Percentiles rank a stretch among this genome's conserved stretches.
These are phyloP conservation scores for Cercospora sp. DNA, from an alignment of 2,329 filamentous ascomycete species.

Conservation along the genomic window DNA sequence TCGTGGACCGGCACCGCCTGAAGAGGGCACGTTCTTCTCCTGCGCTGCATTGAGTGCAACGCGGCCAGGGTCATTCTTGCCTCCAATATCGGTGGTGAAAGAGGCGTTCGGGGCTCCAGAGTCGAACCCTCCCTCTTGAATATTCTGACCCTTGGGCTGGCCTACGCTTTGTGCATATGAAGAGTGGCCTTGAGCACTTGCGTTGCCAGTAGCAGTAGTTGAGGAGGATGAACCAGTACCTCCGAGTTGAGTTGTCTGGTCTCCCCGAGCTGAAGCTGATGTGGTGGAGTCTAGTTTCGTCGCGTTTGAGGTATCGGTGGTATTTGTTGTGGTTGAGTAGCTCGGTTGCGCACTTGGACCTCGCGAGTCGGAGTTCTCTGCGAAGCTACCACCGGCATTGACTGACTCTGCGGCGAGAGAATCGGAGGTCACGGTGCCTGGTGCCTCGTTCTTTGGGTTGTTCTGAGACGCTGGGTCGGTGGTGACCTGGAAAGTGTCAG, in stretches of 20 bases:
- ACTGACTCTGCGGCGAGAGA: slow-evolving; percentile 77
- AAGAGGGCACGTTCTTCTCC: slow-evolving; percentile 38
- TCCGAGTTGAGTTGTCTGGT: not conserved
- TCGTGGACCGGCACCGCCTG: slow-evolving; percentile 35
- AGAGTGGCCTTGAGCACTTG: not conserved
- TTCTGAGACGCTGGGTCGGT: slow-evolving; percentile 51
- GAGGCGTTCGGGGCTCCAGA: slow-evolving; percentile 49
- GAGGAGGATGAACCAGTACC: not conserved
- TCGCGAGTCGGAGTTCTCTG: slow-evolving; percentile 57
- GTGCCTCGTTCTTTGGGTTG: slow-evolving; percentile 60
- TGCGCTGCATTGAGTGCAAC: slow-evolving; percentile 42
- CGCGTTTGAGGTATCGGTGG: slow-evolving; percentile 56
- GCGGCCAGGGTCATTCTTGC: slow-evolving; percentile 56
- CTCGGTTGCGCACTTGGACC: slow-evolving; percentile 53
- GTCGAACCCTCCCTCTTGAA: slow-evolving; percentile 37
- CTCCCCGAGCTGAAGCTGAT: slow-evolving; percentile 41
- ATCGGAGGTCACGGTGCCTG: slow-evolving; percentile 65
- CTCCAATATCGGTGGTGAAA: slow-evolving; percentile 55
- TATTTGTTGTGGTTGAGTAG: slow-evolving; percentile 57
- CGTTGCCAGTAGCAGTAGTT: slow-evolving; percentile 35
- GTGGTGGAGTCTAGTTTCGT: slow-evolving; percentile 52
- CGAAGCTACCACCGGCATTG: slow-evolving; percentile 59
- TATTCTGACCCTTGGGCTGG: slow-evolving; percentile 33
- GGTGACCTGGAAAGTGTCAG: slow-evolving; percentile 9
- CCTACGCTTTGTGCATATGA: not conserved